Conservation (phyloP, 176 grass and related monocot species). For the Chrysopogon serrulatus region DNA sequence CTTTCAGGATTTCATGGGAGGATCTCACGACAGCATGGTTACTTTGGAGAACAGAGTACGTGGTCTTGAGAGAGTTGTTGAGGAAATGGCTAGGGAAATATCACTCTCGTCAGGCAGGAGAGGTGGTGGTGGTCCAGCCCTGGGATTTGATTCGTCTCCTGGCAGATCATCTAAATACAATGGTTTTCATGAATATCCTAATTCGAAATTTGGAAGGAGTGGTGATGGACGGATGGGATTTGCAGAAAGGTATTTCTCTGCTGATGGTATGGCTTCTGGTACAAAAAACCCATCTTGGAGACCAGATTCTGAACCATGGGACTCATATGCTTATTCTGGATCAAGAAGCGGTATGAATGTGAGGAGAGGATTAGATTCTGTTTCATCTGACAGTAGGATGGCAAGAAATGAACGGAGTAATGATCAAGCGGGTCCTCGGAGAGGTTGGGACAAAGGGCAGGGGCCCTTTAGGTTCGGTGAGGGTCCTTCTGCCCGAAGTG, state of each 20-base stretch:
- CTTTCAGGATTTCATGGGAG: constrained; percentile 97
- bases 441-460: constrained; percentile 85
- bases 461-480: constrained; percentile 83
- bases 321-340: constrained; percentile 56
- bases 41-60: constrained; percentile 93
- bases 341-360: constrained; percentile 56
- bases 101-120: constrained; percentile 70
- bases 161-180: constrained; percentile 85
- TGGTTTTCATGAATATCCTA: constrained; percentile 73
- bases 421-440: constrained; percentile 48
- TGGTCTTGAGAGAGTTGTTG: constrained; percentile 89
- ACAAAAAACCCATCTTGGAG: constrained; percentile 64
- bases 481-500: constrained; percentile 94
- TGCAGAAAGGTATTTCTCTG: constrained; percentile 66
- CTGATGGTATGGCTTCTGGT: constrained; percentile 51
- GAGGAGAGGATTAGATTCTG: constrained; percentile 62
- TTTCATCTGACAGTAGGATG: constrained; percentile 49
- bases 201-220: constrained; percentile 72
- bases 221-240: constrained; percentile 53
- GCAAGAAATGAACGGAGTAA: constrained; percentile 45
- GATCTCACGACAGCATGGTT: constrained; percentile 94
- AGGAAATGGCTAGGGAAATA: constrained; percentile 90
- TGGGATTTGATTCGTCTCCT: constrained; percentile 69
- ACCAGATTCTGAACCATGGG: constrained; percentile 83
- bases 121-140: constrained; percentile 61